Base-by-base conservation (phyloP, 331 rosid genomes). In the Quercus tomentella region DNA sequence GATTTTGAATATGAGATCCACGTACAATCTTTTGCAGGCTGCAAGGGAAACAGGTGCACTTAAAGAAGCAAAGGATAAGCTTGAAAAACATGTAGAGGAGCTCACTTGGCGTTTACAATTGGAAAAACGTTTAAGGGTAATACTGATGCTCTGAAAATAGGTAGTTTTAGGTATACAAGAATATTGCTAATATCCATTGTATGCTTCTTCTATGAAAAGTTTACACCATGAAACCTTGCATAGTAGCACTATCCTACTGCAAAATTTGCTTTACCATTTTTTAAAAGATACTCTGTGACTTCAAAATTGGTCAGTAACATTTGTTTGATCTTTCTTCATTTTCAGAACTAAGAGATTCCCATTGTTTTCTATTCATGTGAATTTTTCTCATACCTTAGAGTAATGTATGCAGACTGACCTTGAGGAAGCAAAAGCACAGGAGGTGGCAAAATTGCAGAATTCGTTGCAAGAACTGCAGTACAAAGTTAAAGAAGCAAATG, bases 1-100 rank as follows among this genome's bases (percentile, higher is more conserved):
- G 55, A 49, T 21, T 74, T 25, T 60, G 45, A 74, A 56, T 54
- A 78, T 87, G 74, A 78, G 66, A 76, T 78, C 35, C 56, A 23
- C 82, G 49, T 83, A 30, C 71, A 77, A 66, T 77, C 72, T 82
- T 80, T 75, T 77, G 58, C 75, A 93, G 98, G 97, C 90, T 83
- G 92, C 97, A 66, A 93, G 91, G 86, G 97, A 93, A 83, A 91
- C 97, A 60, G 97, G 97, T 1, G 97, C 97, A 63, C 97, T 93
- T 87, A 79, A 93, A 82, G 98, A 93, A 77, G 92, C 93, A 72
- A 93, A 93, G 86, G 94, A 91, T 86, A 89, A 87, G 80, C 90
- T 91, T 82, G 94, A 90, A 87, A 93, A 93, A 82, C 81, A 84
- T 45, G 94, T 89, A 79, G 98, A 91, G 87, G 98, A 93, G 77